Base-by-base conservation (phyloP, 1,284 basidiomycete genomes). In the Mycena sp. region DNA sequence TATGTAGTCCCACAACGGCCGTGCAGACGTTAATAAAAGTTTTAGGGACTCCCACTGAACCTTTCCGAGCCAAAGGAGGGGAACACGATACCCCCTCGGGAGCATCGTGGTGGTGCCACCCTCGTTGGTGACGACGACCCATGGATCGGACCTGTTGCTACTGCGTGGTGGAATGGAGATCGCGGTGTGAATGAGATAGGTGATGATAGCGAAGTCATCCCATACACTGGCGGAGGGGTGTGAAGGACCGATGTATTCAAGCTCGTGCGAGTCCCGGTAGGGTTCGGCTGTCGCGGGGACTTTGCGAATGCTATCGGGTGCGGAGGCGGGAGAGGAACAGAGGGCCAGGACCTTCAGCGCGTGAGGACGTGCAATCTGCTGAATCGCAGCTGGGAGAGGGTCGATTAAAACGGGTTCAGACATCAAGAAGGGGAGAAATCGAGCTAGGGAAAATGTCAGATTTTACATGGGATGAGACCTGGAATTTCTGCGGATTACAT, bases 21-120 rank as follows among this genome's bases (percentile, higher is more conserved):
- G 16, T 72, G 69, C 35, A 70, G 62, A 28, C 64, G 75, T 77
- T 51, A 81, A 58, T 16, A 81, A 76, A 19, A 81, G 73, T 52
- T 73, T 70, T 12, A 81, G 63, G 26, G 74, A 76, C 63, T 80
- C 77, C 81, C 81, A 82, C 55, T 77, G 77, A 49, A 81, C 81
- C 52, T 77, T 77, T 51, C 76, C 75, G 11, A 79, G 72, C 65
- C 80, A 82, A 73, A 82, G 76, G 6, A 82, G 67, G 0, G 81
- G 81, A 29, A 80, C 69, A 2, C 81, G 72, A 64, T 82, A 82
- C 16, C 74, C 77, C 16, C 75, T 68, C 2, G 81, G 81, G 7
- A 79, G 51, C 19, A 69, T 67, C 1, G 71, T 70, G 9, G 57
- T 63, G 25, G 58, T 51, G 6, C 70, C 72, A 44, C 73, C 67